phyloP scores from a whole-genome alignment of 2,329 filamentous ascomycete species.

The Talaromyces sp. region DNA sequence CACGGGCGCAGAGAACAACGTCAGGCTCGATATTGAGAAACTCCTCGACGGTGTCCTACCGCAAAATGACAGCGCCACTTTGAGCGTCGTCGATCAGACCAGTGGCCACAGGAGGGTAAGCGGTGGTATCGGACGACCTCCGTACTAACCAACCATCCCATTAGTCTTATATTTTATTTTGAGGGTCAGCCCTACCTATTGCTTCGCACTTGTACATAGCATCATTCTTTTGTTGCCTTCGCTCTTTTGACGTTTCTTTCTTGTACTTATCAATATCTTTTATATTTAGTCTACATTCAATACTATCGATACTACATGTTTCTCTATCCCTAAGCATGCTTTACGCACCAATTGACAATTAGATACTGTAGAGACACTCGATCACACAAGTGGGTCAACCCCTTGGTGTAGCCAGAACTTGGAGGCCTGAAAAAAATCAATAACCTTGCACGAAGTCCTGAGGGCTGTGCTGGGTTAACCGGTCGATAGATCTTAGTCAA shows the following conservation, averaged over 20 bases:
- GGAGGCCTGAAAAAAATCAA: too few species aligned
- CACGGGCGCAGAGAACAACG: background rate
- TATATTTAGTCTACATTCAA: background rate
- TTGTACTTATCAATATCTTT: constrained; percentile 2
- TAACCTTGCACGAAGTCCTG: too few species aligned
- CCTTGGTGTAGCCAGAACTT: too few species aligned
- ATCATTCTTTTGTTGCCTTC: background rate
- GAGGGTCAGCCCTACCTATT: background rate
- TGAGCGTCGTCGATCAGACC: background rate
- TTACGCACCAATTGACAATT: background rate
- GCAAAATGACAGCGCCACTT: constrained; percentile 22
- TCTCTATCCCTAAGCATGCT: too few species aligned
- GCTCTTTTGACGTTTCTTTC: background rate
- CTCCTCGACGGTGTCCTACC: constrained; percentile 38
- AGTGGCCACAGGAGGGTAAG: background rate
- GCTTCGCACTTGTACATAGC: background rate
- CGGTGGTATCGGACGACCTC: constrained; percentile 25
- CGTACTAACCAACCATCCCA: constrained; percentile 20
- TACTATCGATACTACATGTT: background rate
- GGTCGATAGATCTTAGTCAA: too few species aligned
- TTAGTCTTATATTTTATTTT: background rate
- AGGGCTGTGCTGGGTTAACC: too few species aligned
- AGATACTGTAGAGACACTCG: background rate
- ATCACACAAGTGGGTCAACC: too few species aligned
- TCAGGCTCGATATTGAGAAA: constrained; percentile 33